Base-by-base conservation (phyloP, 2,329 filamentous ascomycete species). In the Ophiostoma quercus region DNA sequence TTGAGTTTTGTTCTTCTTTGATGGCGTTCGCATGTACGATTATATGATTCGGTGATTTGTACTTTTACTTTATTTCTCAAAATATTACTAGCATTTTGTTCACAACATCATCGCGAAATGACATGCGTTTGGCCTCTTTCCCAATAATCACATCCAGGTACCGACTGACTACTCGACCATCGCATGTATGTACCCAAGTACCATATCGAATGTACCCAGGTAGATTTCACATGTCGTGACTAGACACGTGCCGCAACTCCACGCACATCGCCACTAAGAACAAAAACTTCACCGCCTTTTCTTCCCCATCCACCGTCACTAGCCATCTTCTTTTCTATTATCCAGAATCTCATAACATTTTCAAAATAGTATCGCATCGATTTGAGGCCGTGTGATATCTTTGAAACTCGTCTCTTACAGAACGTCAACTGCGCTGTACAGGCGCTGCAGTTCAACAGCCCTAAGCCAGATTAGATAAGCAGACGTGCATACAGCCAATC, bases 401-500 rank as follows among this genome's bases (percentile, higher is more conserved):
- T 1, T n/a, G 5, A 7, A n/a, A 19, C 7, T 57, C n/a, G 9
- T 25, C 25, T 57, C n/a, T 34, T 8, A 34, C 8, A 34, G 8
- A 16, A n/a, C 9, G 22, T 11, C n/a, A 39, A 22, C 62, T 39
- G 34, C 12, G 16, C 29, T 25, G 51, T 25, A 57, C 7, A 22
- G n/a, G n/a, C n/a, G n/a, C 32, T 62, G 34, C 9, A 32, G 25
- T 3, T 29, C 7, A 3, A 7, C 57, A 62, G 57, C 57, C 57
- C 57, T 62, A 62, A 62, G 25, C 57, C 57, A 29, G 57, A 62
- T 62, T 62, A 62, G 57, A 62, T 62, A 32, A 34, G 7, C 12
- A 8, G 34, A 22, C n/a, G 34, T 39, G 6, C 62, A 65, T 22
- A 9, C 32, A 65, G 16, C 32, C 34, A 65, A 65, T 37, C 62